Percentiles rank a stretch among this genome's conserved stretches.
Conservation (phyloP, 2,329 filamentous ascomycete genomes). For the Gremmenia infestans region DNA sequence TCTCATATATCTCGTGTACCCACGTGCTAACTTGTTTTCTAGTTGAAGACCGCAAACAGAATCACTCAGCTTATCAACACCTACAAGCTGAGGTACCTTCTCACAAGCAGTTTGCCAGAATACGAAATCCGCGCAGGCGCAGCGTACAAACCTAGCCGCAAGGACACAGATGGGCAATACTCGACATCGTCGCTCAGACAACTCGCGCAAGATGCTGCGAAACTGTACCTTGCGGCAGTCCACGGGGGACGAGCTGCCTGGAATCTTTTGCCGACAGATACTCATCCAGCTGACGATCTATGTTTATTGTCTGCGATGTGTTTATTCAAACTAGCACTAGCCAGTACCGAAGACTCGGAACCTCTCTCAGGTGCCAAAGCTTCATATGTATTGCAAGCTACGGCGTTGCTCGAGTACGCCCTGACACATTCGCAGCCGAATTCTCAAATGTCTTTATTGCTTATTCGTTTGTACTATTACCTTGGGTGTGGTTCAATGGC, state of each 20-base stretch:
- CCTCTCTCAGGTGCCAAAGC: conserved; percentile 10
- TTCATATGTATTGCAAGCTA: conserved; percentile 28
- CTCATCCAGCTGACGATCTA: conserved; percentile 33
- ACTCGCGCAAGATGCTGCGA: conserved; percentile 16
- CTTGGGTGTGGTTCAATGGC: conserved; percentile 35
- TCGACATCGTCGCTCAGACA: conserved; percentile 20
- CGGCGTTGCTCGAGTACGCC: conserved; percentile 30
- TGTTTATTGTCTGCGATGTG: conserved; percentile 29
- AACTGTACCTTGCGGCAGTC: conserved; percentile 22
- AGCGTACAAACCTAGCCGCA: background rate
- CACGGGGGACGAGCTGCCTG: conserved; percentile 23
- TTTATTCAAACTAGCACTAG: conserved; percentile 27
- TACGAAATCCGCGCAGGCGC: conserved; percentile 13
- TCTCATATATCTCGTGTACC: background rate
- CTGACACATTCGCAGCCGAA: conserved; percentile 34
- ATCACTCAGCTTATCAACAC: conserved; percentile 25
- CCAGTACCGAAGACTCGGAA: conserved; percentile 2
- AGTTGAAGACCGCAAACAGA: conserved; percentile 20
- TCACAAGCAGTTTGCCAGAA: conserved; percentile 25
- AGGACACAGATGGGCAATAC: conserved; percentile 7
- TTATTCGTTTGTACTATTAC: conserved; percentile 34
- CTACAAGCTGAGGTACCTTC: conserved; percentile 27
- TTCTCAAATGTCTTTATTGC: conserved; percentile 35
- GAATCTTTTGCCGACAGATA: conserved; percentile 29
- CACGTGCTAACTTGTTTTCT: conserved; percentile 1